Base-by-base conservation (phyloP, 2,329 filamentous ascomycete species). In the Cercospora berteroae region DNA sequence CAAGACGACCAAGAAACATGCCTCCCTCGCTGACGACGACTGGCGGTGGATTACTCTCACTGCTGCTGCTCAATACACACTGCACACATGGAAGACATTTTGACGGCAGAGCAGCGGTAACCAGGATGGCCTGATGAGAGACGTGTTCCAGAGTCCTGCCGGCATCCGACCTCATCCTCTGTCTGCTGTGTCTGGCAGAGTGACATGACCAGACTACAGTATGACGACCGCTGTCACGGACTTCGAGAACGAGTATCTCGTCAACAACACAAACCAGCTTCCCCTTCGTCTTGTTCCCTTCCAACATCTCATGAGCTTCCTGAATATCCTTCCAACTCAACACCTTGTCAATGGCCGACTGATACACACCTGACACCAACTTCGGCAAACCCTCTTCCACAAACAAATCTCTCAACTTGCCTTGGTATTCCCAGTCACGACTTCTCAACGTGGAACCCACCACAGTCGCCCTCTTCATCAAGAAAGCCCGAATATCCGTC, bases 201-300 rank as follows among this genome's bases (percentile, higher is more conserved):
- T 39, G 36, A 39, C 13, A 16, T 39, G 8, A 16, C 5, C 5
- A 13, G 36, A 1, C 36, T n/a, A n/a, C n/a, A n/a, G 13, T n/a
- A 39, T n/a, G n/a, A 39, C 36, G 36, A 39, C 13, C n/a, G 36
- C 36, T n/a, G 16, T 39, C 16, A n/a, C 16, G 7, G 13, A 16
- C 36, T 39, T 16, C 1, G 6, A 39, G 12, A 39, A 7, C 13
- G 36, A 39, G 5, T 7, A 20, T 12, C 44, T 27, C 68, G 23
- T 70, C 66, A 8, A 70, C 66, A 25, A 68, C 16, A 60, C 68
- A 70, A 13, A 70, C 66, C 16, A 70, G 27, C 63, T 70, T 70
- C 8, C 68, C 68, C 60, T 58, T 66, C 56, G 66, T 70, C 39
- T 50, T 60, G 33, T 70, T 70, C 56, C 56, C 63, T 39, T 70